These are phyloP conservation scores for Trametopsis cervina DNA, from an alignment of 768 basidiomycete genomes.

Conservation along the genomic window DNA sequence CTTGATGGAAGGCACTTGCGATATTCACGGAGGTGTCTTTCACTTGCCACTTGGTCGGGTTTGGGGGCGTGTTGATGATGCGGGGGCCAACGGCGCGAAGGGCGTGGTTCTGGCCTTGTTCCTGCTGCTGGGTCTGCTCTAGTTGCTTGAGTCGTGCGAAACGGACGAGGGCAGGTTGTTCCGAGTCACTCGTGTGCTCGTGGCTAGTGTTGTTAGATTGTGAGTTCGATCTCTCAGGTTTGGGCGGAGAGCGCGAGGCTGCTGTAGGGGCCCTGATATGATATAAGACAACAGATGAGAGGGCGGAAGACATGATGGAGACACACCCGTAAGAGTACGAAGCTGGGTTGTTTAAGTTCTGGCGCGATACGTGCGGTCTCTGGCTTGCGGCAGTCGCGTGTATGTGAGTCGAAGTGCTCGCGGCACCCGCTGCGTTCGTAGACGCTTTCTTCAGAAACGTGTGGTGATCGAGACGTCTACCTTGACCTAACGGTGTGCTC, in stretches of 20 bases:
- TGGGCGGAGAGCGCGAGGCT: constrained; percentile 53
- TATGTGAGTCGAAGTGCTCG: constrained; percentile 21
- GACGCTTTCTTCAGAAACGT: constrained; percentile 61
- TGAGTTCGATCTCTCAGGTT: constrained; percentile 35
- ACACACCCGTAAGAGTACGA: constrained; percentile 71
- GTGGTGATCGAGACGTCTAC: constrained; percentile 78
- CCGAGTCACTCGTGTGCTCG: constrained; percentile 36
- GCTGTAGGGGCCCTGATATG: constrained; percentile 46
- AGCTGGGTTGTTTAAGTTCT: constrained; percentile 26
- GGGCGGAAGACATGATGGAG: constrained; percentile 15
- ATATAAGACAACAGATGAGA: constrained; percentile 17
- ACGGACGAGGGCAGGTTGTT: constrained; percentile 39
- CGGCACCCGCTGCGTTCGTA: constrained; percentile 24
- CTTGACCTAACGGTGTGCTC: constrained; percentile 76
- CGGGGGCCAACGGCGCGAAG: constrained; percentile 23
- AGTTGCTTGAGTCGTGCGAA: constrained; percentile 41
- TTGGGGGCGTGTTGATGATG: constrained; percentile 31
- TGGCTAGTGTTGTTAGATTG: constrained; percentile 27
- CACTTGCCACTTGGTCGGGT: constrained; percentile 66
- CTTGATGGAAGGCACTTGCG: constrained; percentile 73
- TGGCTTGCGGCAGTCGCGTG: constrained; percentile 3
- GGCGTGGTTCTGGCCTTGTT: constrained; percentile 5
- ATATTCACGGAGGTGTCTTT: constrained; percentile 86
- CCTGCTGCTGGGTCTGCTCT: constrained; percentile 19
- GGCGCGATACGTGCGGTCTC: constrained; percentile 4